A percentile compares a stretch with the other conserved stretches of the same genome.
phyloP scores from a whole-genome alignment of 2,329 filamentous ascomycete species.

The Mariannaea sp. region DNA sequence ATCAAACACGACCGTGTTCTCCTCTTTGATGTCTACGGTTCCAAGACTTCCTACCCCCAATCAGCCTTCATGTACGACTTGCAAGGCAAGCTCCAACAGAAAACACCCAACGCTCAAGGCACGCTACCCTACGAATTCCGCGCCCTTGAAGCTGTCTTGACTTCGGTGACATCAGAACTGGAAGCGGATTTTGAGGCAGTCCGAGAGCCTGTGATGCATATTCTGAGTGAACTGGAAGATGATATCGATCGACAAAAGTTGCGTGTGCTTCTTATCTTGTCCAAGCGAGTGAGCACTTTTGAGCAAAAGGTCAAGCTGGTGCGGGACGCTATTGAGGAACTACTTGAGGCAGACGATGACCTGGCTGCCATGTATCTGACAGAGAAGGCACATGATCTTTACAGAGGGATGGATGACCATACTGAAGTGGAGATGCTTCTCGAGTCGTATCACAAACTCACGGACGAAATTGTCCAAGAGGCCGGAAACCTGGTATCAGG shows the following conservation, averaged over 20 bases:
- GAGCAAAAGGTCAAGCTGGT: constrained; percentile 96
- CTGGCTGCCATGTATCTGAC: constrained; percentile 93
- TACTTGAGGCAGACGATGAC: constrained; percentile 96
- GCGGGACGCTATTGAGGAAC: constrained; percentile 90
- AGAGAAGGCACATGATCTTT: constrained; percentile 77
- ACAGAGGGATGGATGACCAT: constrained; percentile 81
- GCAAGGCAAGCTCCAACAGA: constrained; percentile 88
- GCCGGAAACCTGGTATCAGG: constrained; percentile 90
- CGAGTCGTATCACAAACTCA: constrained; percentile 96
- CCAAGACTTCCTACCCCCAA: constrained; percentile 91
- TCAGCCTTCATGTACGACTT: constrained; percentile 98
- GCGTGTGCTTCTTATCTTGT: constrained; percentile 86
- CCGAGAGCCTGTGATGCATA: constrained; percentile 86
- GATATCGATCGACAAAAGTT: constrained; percentile 96
- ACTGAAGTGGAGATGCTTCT: constrained; percentile 96
- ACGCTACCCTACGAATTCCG: constrained; percentile 93
- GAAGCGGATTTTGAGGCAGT: constrained; percentile 96
- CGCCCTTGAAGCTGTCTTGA: constrained; percentile 91
- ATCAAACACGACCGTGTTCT: constrained; percentile 95
- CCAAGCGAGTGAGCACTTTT: constrained; percentile 94
- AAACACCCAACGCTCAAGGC: constrained; percentile 58
- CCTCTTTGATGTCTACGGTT: constrained; percentile 95
- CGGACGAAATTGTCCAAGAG: constrained; percentile 96
- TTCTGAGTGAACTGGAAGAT: constrained; percentile 89
- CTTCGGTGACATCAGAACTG: constrained; percentile 88